phyloP scores from a whole-genome alignment of 1,284 basidiomycete genomes.

The Cryptococcus jaspeensis region DNA sequence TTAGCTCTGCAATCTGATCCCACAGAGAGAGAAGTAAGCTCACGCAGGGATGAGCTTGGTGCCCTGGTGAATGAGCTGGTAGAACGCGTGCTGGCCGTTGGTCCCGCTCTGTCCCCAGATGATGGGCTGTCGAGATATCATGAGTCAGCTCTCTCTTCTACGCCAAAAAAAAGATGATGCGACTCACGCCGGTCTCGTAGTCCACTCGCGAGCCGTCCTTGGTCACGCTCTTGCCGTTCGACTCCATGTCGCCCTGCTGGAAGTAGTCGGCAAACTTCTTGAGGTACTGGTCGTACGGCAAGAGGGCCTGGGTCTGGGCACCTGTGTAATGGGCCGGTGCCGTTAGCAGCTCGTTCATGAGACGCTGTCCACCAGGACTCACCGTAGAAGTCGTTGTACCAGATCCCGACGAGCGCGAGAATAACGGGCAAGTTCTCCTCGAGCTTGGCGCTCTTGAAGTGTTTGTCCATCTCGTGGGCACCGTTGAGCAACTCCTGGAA shows the following conservation, averaged over 20 bases:
- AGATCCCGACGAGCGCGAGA: slow-evolving; percentile 87
- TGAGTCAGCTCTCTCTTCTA: too few relatives aligned
- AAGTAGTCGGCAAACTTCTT: slow-evolving; percentile 99
- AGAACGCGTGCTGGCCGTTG: slow-evolving; percentile 99
- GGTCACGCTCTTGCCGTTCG: slow-evolving; percentile 94
- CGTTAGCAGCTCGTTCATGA: neutral
- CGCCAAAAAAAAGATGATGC: neutral
- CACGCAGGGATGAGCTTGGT: slow-evolving; percentile 80
- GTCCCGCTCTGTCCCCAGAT: slow-evolving; percentile 98
- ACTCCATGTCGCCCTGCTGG: slow-evolving; percentile 99
- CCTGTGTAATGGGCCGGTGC: slow-evolving; percentile 49
- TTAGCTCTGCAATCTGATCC: neutral
- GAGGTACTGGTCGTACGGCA: slow-evolving; percentile 98
- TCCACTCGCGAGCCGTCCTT: slow-evolving; percentile 87
- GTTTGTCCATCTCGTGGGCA: slow-evolving; percentile 96
- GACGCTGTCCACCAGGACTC: slow-evolving; percentile 17
- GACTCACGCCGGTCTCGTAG: slow-evolving; percentile 90
- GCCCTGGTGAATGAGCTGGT: slow-evolving; percentile 95
- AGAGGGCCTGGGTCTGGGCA: slow-evolving; percentile 87
- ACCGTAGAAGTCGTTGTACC: slow-evolving; percentile 99
- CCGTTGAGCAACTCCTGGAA: slow-evolving; percentile 87
- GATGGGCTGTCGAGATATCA: slow-evolving; percentile 65
- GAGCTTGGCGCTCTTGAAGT: slow-evolving; percentile 84
- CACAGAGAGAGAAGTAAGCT: slow-evolving; percentile 11
- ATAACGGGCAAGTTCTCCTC: slow-evolving; percentile 92